These are phyloP conservation scores for Ustilago xerochloae DNA, from an alignment of 1,284 basidiomycete genomes.

Conservation along the genomic window DNA sequence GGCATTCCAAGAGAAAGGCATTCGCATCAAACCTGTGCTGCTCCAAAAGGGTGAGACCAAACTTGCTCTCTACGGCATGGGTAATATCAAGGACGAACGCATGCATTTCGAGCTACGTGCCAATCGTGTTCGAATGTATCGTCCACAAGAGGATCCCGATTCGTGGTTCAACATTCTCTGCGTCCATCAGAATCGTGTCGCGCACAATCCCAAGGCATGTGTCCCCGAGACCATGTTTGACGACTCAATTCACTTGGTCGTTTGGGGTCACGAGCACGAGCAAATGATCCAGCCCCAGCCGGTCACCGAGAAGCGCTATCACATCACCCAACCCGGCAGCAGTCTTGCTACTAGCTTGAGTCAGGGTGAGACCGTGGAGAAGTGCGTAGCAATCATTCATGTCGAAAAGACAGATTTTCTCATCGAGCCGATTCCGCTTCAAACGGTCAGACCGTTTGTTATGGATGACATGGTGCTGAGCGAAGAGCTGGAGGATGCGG, in stretches of 20 bases:
- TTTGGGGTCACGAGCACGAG: conserved; percentile 99
- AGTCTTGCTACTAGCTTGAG: conserved; percentile 86
- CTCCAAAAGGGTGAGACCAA: conserved; percentile 87
- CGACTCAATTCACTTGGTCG: conserved; percentile 88
- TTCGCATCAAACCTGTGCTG: conserved; percentile 88
- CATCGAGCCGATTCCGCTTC: conserved; percentile 83
- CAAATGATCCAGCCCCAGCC: conserved; percentile 89
- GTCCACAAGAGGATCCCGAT: conserved; percentile 81
- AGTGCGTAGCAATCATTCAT: conserved; percentile 71
- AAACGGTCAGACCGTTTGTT: conserved; percentile 94
- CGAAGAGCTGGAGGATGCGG: conserved; percentile 71
- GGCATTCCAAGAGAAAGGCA: conserved; percentile 77
- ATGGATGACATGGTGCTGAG: conserved; percentile 82
- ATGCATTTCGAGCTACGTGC: conserved; percentile 95
- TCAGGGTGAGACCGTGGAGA: conserved; percentile 58
- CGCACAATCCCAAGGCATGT: conserved; percentile 89
- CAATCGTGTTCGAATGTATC: conserved; percentile 94
- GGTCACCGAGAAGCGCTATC: conserved; percentile 90
- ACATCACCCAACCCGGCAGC: conserved; percentile 93
- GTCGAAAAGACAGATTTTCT: conserved; percentile 80
- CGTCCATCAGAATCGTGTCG: conserved; percentile 95
- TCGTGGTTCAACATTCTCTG: conserved; percentile 94
- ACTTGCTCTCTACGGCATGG: conserved; percentile 91
- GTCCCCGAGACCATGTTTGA: conserved; percentile 98
- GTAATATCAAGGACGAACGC: conserved; percentile 94